These are phyloP conservation scores for Apiotrichum sp. DNA, from an alignment of 1,284 basidiomycete species.

Conservation along the genomic window DNA sequence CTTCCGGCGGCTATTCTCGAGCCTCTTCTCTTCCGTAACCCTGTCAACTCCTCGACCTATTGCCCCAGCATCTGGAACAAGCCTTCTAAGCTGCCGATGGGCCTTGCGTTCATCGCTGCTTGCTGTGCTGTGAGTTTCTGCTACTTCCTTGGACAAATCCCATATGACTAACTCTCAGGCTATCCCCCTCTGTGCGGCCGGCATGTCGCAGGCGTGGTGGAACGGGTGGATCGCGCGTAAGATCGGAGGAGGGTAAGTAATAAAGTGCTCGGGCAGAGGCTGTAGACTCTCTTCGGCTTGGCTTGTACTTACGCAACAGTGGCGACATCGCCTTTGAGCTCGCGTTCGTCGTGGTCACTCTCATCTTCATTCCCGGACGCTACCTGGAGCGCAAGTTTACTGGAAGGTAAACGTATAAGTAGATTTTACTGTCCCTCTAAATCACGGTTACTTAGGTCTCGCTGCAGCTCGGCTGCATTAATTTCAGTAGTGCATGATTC, in stretches of 20 bases:
- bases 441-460: too few species aligned
- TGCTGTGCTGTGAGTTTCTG: conserved; percentile 28
- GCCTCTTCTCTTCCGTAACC: conserved; percentile 41
- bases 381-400: conserved; percentile 41
- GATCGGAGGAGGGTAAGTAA: conserved; percentile 40
- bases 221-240: conserved; percentile 42
- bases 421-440: neutral
- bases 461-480: too few species aligned
- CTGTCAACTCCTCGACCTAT: conserved; percentile 34
- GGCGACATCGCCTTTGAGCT: conserved; percentile 40
- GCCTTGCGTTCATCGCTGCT: conserved; percentile 33
- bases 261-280: neutral
- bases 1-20: conserved; percentile 42
- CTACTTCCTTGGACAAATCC: neutral
- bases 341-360: conserved; percentile 16
- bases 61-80: conserved; percentile 40
- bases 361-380: conserved; percentile 30
- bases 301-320: conserved; percentile 12
- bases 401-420: conserved; percentile 23
- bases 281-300: too few species aligned
- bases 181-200: conserved; percentile 37
- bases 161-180: conserved; percentile 28
- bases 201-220: conserved; percentile 47
- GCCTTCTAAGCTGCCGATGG: conserved; percentile 37
- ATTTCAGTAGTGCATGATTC: too few species aligned